Conservation (phyloP, 1,284 basidiomycete species). For the Cryptococcus sp. region DNA sequence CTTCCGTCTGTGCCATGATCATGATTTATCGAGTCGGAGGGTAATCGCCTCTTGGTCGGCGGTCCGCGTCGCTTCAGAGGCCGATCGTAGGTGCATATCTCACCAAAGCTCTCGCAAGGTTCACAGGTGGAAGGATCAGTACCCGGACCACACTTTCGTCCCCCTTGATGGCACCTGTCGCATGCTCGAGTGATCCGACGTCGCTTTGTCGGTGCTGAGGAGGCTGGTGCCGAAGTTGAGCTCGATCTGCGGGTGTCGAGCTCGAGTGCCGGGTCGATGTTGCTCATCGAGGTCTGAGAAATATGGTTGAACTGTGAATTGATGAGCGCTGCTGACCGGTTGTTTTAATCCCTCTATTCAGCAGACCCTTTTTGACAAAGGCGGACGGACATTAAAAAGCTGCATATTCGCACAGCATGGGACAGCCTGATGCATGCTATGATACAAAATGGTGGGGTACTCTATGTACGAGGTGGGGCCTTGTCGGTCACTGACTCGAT, state of each 20-base stretch:
- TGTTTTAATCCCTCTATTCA: too few species aligned
- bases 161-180: slow-evolving; percentile 41
- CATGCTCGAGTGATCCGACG: slow-evolving; percentile 26
- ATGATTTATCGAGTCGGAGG: neutral
- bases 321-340: too few species aligned
- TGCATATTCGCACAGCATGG: too few species aligned
- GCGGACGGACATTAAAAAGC: too few species aligned
- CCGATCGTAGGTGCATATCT: slow-evolving; percentile 40
- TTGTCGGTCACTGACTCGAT: too few species aligned
- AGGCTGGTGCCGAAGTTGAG: neutral
- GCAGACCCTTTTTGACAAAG: too few species aligned
- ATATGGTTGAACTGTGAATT: too few species aligned
- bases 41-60: neutral
- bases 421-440: too few species aligned
- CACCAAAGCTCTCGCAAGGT: slow-evolving; percentile 37
- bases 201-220: neutral
- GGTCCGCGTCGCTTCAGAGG: slow-evolving; percentile 40
- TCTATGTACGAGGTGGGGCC: too few species aligned
- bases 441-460: too few species aligned
- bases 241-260: neutral
- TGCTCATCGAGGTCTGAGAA: neutral
- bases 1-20: neutral
- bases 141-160: slow-evolving; percentile 31
- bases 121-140: slow-evolving; percentile 17
- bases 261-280: neutral